phyloP scores from a whole-genome alignment of 139 green algal genomes.

The Volvox africanus region DNA sequence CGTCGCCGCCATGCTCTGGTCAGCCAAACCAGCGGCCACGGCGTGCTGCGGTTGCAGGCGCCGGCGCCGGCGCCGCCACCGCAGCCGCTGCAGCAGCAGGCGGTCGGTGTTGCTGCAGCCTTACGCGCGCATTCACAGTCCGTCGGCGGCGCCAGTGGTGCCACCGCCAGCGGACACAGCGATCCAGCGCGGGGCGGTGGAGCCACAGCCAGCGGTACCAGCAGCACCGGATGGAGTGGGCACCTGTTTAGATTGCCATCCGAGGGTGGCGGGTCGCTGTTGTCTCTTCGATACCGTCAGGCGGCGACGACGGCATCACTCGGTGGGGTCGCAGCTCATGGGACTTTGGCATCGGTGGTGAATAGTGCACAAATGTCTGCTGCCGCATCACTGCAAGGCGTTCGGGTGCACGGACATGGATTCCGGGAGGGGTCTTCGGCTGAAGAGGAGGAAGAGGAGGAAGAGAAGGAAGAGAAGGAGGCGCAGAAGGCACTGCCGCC shows the following conservation, averaged over 20 bases:
- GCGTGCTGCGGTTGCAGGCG: background rate
- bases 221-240: background rate
- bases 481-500: background rate
- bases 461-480: background rate
- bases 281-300: background rate
- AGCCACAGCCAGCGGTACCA: background rate
- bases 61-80: background rate
- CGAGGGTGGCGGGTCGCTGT: background rate
- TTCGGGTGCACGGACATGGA: background rate
- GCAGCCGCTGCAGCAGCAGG: background rate
- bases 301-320: background rate
- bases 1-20: background rate
- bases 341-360: background rate
- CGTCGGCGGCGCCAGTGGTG: background rate
- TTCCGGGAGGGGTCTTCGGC: background rate
- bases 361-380: background rate
- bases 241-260: background rate
- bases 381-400: background rate
- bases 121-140: background rate
- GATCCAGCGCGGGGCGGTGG: background rate
- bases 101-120: background rate
- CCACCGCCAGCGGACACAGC: background rate
- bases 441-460: background rate
- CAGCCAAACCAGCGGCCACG: background rate
- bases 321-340: background rate